Conservation (phyloP, 768 basidiomycete species). For the Erythrobasidium yunnanense region DNA sequence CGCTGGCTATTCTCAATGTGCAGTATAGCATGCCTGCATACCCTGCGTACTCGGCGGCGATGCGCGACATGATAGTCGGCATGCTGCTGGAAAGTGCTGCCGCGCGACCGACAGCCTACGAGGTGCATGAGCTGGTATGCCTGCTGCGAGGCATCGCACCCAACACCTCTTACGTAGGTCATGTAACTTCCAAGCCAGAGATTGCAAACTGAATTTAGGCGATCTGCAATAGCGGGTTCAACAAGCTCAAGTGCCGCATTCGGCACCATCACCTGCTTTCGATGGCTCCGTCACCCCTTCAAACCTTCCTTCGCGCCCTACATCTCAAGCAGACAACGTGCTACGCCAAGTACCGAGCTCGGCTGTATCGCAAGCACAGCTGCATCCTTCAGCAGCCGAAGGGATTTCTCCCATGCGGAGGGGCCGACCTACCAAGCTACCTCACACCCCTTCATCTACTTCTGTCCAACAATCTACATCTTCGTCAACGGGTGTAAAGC, state of each 20-base stretch:
- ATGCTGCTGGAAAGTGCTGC: conserved; percentile 87
- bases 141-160: conserved; percentile 49
- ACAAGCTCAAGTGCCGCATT: neutral
- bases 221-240: conserved; percentile 3
- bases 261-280: conserved; percentile 6
- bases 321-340: neutral
- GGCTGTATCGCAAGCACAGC: neutral
- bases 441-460: neutral
- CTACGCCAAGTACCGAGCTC: neutral
- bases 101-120: conserved; percentile 76
- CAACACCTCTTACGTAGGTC: neutral
- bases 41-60: conserved; percentile 30
- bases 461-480: neutral
- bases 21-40: conserved; percentile 55
- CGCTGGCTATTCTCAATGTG: conserved; percentile 88
- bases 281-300: neutral
- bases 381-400: neutral
- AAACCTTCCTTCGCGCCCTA: conserved; percentile 3
- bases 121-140: conserved; percentile 72
- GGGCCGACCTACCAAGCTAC: conserved; percentile 30
- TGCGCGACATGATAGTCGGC: conserved; percentile 48
- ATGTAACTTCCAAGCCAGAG: neutral
- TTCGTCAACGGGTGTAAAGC: neutral
- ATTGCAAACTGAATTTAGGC: too few species aligned
- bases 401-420: conserved; percentile 35